A percentile compares a stretch with the other conserved stretches of the same genome.
Conservation (phyloP, 2,329 filamentous ascomycete species). For the Aureobasidium sp. region DNA sequence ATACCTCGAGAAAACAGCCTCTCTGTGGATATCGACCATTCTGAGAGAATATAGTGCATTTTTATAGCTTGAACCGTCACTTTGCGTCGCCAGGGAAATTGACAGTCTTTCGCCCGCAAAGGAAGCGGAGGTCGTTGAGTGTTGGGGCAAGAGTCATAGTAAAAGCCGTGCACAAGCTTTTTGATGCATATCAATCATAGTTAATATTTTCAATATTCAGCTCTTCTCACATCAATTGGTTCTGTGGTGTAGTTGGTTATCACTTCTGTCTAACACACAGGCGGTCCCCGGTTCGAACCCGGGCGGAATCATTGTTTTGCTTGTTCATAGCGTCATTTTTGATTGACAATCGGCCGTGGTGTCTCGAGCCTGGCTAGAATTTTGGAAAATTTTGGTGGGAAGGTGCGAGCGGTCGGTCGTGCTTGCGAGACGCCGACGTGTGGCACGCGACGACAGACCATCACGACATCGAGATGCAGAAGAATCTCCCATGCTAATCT, state of each 20-base stretch:
- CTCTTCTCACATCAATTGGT: not conserved
- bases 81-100: too few species aligned
- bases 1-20: too few species aligned
- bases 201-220: too few species aligned
- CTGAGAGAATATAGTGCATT: too few species aligned
- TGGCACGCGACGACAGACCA: not conserved
- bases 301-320: not conserved
- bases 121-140: too few species aligned
- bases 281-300: not conserved
- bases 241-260: not conserved
- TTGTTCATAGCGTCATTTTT: not conserved
- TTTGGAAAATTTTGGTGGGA: not conserved
- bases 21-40: too few species aligned
- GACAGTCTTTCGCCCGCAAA: too few species aligned
- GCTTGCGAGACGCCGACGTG: not conserved
- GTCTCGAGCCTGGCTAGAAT: not conserved
- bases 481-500: not conserved
- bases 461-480: not conserved
- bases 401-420: not conserved
- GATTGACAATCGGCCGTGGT: not conserved
- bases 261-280: not conserved
- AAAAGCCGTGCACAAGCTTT: too few species aligned
- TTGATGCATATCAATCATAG: too few species aligned
- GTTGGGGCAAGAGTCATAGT: too few species aligned
- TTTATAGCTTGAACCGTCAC: too few species aligned